Conservation (phyloP, 2,329 filamentous ascomycete species). For the Triangularia setosa region DNA sequence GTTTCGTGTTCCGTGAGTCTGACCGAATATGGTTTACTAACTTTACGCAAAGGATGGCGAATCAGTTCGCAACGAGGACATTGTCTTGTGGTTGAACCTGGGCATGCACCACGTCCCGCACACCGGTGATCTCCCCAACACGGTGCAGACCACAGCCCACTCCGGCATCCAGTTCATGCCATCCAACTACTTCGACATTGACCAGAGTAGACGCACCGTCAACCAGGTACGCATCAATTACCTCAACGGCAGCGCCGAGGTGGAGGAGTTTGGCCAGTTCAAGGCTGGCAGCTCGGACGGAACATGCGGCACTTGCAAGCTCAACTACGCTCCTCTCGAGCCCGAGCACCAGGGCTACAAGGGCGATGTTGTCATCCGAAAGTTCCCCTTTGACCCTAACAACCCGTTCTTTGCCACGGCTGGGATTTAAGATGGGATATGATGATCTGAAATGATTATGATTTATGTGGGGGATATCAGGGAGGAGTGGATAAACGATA, state of each 20-base stretch:
- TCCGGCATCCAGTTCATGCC: conserved; percentile 42
- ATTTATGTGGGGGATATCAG: no score
- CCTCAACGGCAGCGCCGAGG: conserved; percentile 27
- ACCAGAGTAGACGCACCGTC: conserved; percentile 38
- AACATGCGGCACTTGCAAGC: conserved; percentile 23
- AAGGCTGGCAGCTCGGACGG: conserved; percentile 10
- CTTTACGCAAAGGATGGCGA: conserved; percentile 33
- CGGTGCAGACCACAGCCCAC: conserved; percentile 46
- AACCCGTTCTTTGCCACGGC: conserved; percentile 34
- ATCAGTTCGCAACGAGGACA: conserved; percentile 39
- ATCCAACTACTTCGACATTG: conserved; percentile 40
- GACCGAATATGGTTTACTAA: no score
- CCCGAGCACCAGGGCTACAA: conserved; percentile 30
- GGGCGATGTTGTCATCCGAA: conserved; percentile 35
- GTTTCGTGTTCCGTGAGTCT: no score
- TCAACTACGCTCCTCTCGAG: conserved; percentile 27
- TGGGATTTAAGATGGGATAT: neutral
- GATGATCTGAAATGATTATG: neutral
- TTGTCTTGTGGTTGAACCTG: conserved; percentile 50
- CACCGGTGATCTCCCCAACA: conserved; percentile 51
- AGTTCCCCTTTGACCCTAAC: conserved; percentile 37
- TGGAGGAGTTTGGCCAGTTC: conserved; percentile 33
- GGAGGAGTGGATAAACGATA: no score
- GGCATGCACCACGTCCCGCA: conserved; percentile 58
- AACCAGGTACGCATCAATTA: conserved; percentile 40